Conservation (phyloP, 208 protist species). For the Leishmania major region DNA sequence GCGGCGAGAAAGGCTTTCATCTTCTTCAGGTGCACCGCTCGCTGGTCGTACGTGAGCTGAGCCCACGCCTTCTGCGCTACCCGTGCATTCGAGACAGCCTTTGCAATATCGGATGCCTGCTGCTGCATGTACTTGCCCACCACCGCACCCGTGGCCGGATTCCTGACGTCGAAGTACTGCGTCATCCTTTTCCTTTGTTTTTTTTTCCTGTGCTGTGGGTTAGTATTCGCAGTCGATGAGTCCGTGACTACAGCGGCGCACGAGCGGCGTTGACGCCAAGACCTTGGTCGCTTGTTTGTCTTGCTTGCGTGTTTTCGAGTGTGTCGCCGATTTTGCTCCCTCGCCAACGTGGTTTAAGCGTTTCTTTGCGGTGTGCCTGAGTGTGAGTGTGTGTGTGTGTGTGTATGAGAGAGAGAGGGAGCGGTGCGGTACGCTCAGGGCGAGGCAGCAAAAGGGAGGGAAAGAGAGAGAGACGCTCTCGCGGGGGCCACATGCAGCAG, state of each 20-base stretch:
- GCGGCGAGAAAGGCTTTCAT: constrained; percentile 61
- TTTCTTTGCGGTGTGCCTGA: not conserved
- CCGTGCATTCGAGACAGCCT: constrained; percentile 41
- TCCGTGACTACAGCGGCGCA: not conserved
- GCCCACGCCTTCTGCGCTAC: constrained; percentile 68
- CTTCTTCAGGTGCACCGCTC: constrained; percentile 54
- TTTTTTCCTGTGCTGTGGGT: not conserved
- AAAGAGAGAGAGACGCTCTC: not conserved
- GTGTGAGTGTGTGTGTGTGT: not conserved
- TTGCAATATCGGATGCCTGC: constrained; percentile 30
- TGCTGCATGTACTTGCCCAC: constrained; percentile 29
- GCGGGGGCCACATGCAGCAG: not conserved
- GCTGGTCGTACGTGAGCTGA: constrained; percentile 48
- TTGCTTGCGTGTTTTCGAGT: not conserved
- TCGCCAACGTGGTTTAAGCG: not conserved
- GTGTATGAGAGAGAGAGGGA: not conserved
- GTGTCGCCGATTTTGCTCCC: not conserved
- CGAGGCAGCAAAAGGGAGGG: not conserved
- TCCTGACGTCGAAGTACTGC: constrained; percentile 45
- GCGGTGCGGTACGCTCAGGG: not conserved
- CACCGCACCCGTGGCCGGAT: constrained; percentile 69
- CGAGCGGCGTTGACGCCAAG: not conserved
- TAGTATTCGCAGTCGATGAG: not conserved
- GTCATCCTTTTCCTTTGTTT: constrained; percentile 6
- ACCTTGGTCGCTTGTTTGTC: not conserved